Conservation (phyloP, 495 filamentous ascomycete species). For the Trichoderma gamsii region DNA sequence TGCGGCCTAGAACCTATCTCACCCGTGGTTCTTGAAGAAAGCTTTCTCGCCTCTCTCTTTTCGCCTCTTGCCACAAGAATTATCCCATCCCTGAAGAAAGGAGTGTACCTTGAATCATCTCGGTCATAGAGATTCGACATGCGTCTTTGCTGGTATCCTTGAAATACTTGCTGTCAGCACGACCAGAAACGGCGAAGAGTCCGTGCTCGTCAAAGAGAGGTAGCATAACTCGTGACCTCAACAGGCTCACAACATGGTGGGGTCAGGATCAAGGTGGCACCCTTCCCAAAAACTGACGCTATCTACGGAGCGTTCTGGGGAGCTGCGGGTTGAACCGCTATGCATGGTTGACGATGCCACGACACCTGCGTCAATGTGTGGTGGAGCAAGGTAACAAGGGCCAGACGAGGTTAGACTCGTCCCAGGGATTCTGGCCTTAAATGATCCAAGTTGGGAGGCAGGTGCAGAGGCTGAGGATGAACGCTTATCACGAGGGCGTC, state of each 20-base stretch:
- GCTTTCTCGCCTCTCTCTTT: too few species aligned
- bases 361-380: slow-evolving; percentile 6
- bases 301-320: slow-evolving; percentile 12
- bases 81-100: too few species aligned
- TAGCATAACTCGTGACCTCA: neutral
- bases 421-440: neutral
- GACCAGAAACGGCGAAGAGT: neutral
- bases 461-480: neutral
- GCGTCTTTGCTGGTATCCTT: too few species aligned
- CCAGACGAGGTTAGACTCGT: neutral
- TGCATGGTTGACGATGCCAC: slow-evolving; percentile 14
- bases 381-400: neutral
- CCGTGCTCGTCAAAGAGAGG: neutral
- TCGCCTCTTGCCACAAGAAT: too few species aligned
- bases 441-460: neutral
- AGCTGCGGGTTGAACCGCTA: slow-evolving; percentile 9
- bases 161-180: neutral
- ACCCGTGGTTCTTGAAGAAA: too few species aligned
- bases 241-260: neutral
- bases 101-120: too few species aligned
- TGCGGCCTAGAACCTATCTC: too few species aligned
- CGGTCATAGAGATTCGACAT: too few species aligned
- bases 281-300: neutral
- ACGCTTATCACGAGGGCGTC: slow-evolving; percentile 3
- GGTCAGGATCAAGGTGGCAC: neutral